A percentile compares a stretch with the other conserved stretches of the same genome.
phyloP scores from a whole-genome alignment of 2,329 filamentous ascomycete species.

The Sarocladiaceae sp. region DNA sequence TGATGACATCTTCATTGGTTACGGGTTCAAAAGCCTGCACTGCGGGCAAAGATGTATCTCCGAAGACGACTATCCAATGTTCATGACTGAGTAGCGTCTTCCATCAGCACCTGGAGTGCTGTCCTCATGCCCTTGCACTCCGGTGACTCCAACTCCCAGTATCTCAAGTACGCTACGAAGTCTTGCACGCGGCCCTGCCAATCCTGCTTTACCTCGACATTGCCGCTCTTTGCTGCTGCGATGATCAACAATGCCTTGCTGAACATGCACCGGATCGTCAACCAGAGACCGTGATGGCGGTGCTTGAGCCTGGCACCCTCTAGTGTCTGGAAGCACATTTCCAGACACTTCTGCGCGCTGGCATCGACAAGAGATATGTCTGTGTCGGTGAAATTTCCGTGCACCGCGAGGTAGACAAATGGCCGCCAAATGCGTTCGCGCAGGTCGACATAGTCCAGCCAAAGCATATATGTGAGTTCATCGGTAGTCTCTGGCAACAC shows the following conservation, averaged over 20 bases:
- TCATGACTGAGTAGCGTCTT: background rate
- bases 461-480: background rate
- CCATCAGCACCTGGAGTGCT: background rate
- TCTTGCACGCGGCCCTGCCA: background rate
- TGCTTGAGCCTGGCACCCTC: background rate
- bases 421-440: constrained; percentile 4
- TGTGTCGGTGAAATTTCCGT: background rate
- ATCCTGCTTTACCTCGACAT: background rate
- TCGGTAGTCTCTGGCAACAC: background rate
- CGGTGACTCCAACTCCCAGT: background rate
- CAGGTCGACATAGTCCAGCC: background rate
- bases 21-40: no score
- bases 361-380: background rate
- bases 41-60: no score
- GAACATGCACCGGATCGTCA: background rate
- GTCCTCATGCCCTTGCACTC: background rate
- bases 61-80: no score
- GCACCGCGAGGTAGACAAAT: constrained; percentile 1
- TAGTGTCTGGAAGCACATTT: background rate
- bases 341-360: background rate
- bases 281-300: background rate
- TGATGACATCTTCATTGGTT: no score
- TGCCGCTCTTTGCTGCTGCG: background rate
- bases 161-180: background rate
- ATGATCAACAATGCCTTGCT: background rate